Evolutionary conservation across 192 early-diverging fungal genomes (phyloP).

Genomic region (Coemansia sp.): DNA sequence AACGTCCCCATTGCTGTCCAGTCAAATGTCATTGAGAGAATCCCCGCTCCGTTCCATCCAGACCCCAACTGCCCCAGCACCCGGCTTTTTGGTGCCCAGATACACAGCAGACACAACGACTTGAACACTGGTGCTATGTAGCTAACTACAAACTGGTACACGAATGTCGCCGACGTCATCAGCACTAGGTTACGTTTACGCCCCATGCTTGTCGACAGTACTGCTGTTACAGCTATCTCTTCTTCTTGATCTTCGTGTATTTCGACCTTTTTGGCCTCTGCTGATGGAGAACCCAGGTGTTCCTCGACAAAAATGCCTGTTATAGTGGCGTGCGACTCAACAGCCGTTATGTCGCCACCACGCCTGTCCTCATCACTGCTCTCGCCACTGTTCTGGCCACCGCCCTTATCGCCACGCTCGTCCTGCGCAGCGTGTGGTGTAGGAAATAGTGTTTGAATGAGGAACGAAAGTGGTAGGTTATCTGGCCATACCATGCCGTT

Average conservation of each 20-base stretch:
- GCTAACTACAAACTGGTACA: conserved; percentile 53
- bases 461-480: conserved; percentile 27
- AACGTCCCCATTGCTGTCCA: conserved; percentile 58
- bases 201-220: neutral
- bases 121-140: conserved; percentile 66
- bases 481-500: conserved; percentile 37
- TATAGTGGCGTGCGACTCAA: conserved; percentile 2
- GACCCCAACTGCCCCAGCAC: conserved; percentile 31
- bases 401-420: neutral
- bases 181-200: conserved; percentile 23
- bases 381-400: no score
- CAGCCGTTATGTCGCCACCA: neutral
- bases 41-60: conserved; percentile 60
- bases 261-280: neutral
- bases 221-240: neutral
- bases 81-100: conserved; percentile 36
- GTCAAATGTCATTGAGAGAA: conserved; percentile 67
- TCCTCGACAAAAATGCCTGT: neutral
- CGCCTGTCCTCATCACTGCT: no score
- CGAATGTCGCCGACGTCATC: conserved; percentile 29
- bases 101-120: conserved; percentile 61
- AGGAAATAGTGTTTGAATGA: conserved; percentile 36
- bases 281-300: neutral
- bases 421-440: neutral
- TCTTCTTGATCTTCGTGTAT: neutral